Evolutionary conservation across 176 grass and related monocot species (phyloP).

Genomic region (Themeda triandra): DNA sequence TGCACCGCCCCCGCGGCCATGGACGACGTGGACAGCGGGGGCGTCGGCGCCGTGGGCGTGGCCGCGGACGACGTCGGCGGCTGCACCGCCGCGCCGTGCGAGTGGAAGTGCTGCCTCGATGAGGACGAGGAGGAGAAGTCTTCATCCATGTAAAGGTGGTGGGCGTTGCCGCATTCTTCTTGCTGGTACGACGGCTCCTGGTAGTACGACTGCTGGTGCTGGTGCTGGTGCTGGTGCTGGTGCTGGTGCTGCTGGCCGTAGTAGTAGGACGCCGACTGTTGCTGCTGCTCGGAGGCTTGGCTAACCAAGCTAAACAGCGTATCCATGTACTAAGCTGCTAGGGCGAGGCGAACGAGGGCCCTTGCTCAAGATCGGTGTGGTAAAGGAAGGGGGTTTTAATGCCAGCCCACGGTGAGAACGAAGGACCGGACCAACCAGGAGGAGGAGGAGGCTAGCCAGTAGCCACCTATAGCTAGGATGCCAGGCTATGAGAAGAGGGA

Average conservation of each 20-base stretch:
- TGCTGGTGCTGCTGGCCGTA: constrained; percentile 44
- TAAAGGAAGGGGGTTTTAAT: constrained; percentile 46
- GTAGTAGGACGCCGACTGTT: constrained; percentile 67
- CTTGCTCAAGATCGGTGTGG: constrained; percentile 24
- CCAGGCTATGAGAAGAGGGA: neutral
- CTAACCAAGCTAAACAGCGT: constrained; percentile 96
- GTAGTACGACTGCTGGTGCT: constrained; percentile 48
- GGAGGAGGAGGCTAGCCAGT: neutral
- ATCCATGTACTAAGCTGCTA: constrained; percentile 79
- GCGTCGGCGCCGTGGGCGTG: constrained; percentile 42
- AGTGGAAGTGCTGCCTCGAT: constrained; percentile 77
- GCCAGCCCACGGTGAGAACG: constrained; percentile 6
- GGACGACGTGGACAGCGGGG: constrained; percentile 60
- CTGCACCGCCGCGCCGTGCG: constrained; percentile 28
- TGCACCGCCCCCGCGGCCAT: constrained; percentile 45
- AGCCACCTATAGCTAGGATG: constrained; percentile 9
- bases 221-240: no score
- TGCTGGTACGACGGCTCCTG: constrained; percentile 49
- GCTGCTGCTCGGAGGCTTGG: constrained; percentile 80
- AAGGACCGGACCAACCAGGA: neutral
- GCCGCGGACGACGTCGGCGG: constrained; percentile 50
- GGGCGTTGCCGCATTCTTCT: constrained; percentile 93
- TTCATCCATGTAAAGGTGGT: constrained; percentile 97
- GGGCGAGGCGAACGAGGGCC: constrained; percentile 26
- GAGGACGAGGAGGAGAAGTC: constrained; percentile 97